phyloP scores from a whole-genome alignment of 805 yeast species.

The Pichia cephalocereana region DNA sequence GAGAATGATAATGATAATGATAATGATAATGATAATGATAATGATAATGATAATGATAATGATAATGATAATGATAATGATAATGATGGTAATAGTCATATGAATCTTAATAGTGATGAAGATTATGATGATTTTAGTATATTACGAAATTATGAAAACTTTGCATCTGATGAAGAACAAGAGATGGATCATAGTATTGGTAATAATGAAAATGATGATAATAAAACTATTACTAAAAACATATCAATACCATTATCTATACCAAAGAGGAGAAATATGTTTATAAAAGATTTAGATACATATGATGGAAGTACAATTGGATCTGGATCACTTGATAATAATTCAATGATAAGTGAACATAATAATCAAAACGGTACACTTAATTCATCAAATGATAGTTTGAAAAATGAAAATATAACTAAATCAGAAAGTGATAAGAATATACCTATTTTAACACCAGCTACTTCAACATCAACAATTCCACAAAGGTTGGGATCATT shows the following conservation, averaged over 20 bases:
- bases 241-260: constrained; percentile 11
- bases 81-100: constrained; percentile 15
- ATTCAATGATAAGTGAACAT: constrained; percentile 19
- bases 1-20: constrained; percentile 24
- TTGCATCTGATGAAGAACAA: neutral
- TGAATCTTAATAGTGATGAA: neutral
- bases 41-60: constrained; percentile 31
- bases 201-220: constrained; percentile 2
- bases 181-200: neutral
- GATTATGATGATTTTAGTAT: constrained; percentile 22
- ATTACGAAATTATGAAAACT: constrained; percentile 11
- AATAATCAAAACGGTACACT: neutral
- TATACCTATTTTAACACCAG: no score
- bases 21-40: constrained; percentile 31
- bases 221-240: no score
- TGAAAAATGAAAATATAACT: no score
- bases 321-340: constrained; percentile 16
- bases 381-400: no score
- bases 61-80: constrained; percentile 36
- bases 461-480: no score
- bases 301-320: constrained; percentile 11
- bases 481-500: constrained; percentile 20
- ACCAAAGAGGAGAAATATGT: constrained; percentile 22
- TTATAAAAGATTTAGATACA: constrained; percentile 26
- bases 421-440: no score